Conservation (phyloP, 2,329 filamentous ascomycete genomes). For the Zymoseptoria passerinii region DNA sequence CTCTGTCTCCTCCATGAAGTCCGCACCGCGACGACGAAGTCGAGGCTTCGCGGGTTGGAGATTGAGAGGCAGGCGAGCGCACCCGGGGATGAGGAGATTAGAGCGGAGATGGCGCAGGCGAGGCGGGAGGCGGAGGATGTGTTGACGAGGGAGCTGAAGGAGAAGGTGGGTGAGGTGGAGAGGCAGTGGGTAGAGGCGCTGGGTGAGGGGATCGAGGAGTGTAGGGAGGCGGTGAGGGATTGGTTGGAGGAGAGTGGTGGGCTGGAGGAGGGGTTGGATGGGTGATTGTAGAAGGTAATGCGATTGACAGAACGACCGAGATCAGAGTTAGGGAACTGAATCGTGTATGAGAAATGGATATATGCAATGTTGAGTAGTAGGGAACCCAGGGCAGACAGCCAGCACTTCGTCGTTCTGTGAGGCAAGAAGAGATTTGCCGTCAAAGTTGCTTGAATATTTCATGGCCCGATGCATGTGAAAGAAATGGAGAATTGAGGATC, state of each 20-base stretch:
- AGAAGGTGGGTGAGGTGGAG: slow-evolving; percentile 84
- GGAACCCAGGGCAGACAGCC: too few species aligned
- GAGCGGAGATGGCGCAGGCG: slow-evolving; percentile 47
- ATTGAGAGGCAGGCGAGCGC: slow-evolving; percentile 45
- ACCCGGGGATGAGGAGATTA: slow-evolving; percentile 31
- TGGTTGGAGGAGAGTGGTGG: slow-evolving; percentile 72
- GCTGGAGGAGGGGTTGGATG: slow-evolving; percentile 63
- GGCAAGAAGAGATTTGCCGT: background rate
- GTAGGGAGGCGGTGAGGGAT: slow-evolving; percentile 65
- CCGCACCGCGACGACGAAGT: slow-evolving; percentile 65
- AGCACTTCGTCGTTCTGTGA: too few species aligned
- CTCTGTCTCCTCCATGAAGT: slow-evolving; percentile 87
- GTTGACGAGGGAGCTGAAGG: slow-evolving; percentile 80
- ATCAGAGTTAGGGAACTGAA: too few species aligned
- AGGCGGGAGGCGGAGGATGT: slow-evolving; percentile 58
- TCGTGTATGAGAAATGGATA: too few species aligned
- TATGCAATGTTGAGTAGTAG: too few species aligned
- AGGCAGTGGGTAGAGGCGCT: slow-evolving; percentile 83
- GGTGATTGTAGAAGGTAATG: slow-evolving; percentile 19
- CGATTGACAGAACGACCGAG: too few species aligned
- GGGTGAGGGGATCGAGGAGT: slow-evolving; percentile 64
- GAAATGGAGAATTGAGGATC: too few species aligned
- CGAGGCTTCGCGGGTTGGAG: slow-evolving; percentile 59
- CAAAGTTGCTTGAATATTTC: background rate
- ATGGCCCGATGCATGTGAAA: background rate